These are phyloP conservation scores for Alternaria panax DNA, from an alignment of 2,329 filamentous ascomycete genomes.

Conservation along the genomic window DNA sequence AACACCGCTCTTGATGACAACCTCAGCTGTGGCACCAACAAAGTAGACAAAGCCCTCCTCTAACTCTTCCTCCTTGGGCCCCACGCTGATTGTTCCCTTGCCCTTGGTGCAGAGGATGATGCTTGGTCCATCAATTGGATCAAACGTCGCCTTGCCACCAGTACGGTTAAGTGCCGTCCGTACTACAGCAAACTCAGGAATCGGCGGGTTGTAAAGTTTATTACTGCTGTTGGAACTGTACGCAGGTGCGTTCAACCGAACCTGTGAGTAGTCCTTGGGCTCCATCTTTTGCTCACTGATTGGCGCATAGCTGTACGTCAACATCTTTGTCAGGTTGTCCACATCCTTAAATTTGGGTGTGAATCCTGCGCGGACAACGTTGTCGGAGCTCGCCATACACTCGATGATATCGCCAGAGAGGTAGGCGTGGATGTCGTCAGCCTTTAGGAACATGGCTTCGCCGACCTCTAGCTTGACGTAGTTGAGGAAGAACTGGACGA, in stretches of 20 bases:
- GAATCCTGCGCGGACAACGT: constrained; percentile 95
- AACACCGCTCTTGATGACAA: constrained; percentile 73
- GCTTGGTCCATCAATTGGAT: constrained; percentile 84
- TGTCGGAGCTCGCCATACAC: constrained; percentile 99
- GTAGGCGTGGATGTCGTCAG: constrained; percentile 98
- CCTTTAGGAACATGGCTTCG: constrained; percentile 94
- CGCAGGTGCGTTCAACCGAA: constrained; percentile 78
- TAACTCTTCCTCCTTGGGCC: constrained; percentile 76
- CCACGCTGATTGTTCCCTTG: constrained; percentile 82
- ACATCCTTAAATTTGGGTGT: constrained; percentile 99
- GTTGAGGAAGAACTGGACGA: constrained; percentile 97
- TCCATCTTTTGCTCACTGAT: constrained; percentile 95
- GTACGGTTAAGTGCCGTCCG: constrained; percentile 74
- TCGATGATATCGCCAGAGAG: constrained; percentile 94
- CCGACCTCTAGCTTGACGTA: constrained; percentile 86
- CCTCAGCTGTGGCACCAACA: constrained; percentile 86
- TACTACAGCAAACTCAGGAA: constrained; percentile 93
- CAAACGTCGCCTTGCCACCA: constrained; percentile 86
- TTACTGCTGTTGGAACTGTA: constrained; percentile 79
- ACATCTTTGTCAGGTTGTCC: constrained; percentile 82
- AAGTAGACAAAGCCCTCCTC: constrained; percentile 62
- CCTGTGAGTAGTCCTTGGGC: constrained; percentile 85
- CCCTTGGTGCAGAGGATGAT: constrained; percentile 91
- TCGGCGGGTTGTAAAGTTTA: constrained; percentile 89
- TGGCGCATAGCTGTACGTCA: constrained; percentile 95